Conservation (phyloP, 2,329 filamentous ascomycete species). For the Ophiostoma pallidulum region DNA sequence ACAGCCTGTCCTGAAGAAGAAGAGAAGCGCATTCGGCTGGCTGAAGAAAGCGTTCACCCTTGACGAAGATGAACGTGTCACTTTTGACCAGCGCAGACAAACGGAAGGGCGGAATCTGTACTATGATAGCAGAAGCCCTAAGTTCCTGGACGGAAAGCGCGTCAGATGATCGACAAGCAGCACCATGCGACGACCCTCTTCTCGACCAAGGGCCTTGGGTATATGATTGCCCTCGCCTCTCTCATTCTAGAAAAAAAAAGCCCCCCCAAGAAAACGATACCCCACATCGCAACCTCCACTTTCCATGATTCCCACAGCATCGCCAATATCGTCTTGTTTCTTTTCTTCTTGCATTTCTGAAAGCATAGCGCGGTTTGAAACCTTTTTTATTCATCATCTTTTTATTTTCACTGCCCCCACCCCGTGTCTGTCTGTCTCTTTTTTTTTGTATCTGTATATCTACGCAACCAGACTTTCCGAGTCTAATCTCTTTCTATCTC, state of each 20-base stretch:
- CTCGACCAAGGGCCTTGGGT: too few species aligned
- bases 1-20: conserved; percentile 46
- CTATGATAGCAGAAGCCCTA: conserved; percentile 40
- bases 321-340: not conserved
- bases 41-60: conserved; percentile 58
- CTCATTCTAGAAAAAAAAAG: not conserved
- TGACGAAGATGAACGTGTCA: conserved; percentile 52
- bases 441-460: not conserved
- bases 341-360: conserved; percentile 9
- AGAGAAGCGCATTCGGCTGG: conserved; percentile 59
- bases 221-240: too few species aligned
- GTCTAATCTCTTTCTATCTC: conserved; percentile 1
- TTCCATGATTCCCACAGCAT: conserved; percentile 3
- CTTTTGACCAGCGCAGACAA: conserved; percentile 47
- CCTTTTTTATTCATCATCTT: not conserved
- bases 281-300: not conserved
- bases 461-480: not conserved
- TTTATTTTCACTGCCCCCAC: too few species aligned
- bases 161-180: conserved; percentile 20
- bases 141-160: conserved; percentile 48
- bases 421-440: not conserved
- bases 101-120: conserved; percentile 38
- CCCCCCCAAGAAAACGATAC: conserved; percentile 1
- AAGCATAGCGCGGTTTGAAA: conserved; percentile 15
- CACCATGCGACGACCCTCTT: not conserved